Percentiles rank a stretch among this genome's conserved stretches.
Evolutionary conservation across 345 rosid species (phyloP).

Genomic region (Populus pruinosa): DNA sequence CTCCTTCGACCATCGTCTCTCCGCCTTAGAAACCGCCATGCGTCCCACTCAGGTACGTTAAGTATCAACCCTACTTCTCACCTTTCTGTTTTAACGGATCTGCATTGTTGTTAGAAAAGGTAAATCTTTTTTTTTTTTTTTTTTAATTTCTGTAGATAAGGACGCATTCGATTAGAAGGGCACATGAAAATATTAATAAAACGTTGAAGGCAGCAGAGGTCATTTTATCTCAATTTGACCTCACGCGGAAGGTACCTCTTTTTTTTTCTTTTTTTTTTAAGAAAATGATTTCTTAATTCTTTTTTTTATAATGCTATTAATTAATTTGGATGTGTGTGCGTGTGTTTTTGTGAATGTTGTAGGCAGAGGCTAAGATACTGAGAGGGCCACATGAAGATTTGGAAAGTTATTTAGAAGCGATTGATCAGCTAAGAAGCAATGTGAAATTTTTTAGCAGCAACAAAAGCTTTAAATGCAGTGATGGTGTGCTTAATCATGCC

Average conservation of each 20-base stretch:
- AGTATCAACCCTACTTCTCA: neutral
- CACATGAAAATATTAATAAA: slow-evolving; percentile 89
- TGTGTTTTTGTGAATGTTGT: neutral
- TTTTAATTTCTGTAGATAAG: slow-evolving; percentile 48
- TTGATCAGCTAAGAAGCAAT: slow-evolving; percentile 70
- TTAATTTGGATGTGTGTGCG: neutral
- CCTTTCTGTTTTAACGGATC: neutral
- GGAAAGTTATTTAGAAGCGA: slow-evolving; percentile 86
- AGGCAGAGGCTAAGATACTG: slow-evolving; percentile 95
- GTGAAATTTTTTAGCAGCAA: slow-evolving; percentile 64
- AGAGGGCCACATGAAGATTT: slow-evolving; percentile 97
- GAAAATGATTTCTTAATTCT: neutral
- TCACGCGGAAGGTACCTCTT: slow-evolving; percentile 55
- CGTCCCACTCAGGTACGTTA: slow-evolving; percentile 82
- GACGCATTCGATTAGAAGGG: slow-evolving; percentile 83
- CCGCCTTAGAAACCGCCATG: slow-evolving; percentile 98
- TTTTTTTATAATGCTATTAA: neutral
- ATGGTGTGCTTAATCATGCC: slow-evolving; percentile 64
- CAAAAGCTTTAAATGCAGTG: slow-evolving; percentile 55
- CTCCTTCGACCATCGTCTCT: slow-evolving; percentile 95
- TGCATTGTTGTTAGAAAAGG: neutral
- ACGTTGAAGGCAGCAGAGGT: slow-evolving; percentile 71
- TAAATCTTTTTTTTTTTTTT: neutral
- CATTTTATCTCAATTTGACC: slow-evolving; percentile 74
- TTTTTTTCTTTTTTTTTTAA: too few species aligned